These are phyloP conservation scores for Oligophagozyma castellii DNA, from an alignment of 1,139 yeast species.

Conservation along the genomic window DNA sequence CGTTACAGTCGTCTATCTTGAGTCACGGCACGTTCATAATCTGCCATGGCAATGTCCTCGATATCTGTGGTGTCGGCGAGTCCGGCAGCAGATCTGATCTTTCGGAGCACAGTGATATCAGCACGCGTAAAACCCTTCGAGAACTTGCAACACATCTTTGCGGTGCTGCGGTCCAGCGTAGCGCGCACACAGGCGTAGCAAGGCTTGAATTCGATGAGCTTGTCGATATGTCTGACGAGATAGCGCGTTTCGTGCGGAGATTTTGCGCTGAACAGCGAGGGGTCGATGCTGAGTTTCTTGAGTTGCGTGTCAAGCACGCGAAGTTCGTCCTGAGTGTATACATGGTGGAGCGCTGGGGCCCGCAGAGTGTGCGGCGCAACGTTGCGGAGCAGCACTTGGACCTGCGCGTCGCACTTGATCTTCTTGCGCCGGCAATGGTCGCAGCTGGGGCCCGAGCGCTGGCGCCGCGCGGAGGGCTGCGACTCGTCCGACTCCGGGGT, in stretches of 20 bases:
- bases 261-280: too few relatives aligned
- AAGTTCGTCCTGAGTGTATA: constrained; percentile 8
- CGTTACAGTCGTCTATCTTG: too few relatives aligned
- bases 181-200: constrained; percentile 20
- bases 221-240: constrained; percentile 21
- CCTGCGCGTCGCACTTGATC: constrained; percentile 63
- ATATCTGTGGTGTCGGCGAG: too few relatives aligned
- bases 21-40: too few relatives aligned
- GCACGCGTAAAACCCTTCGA: constrained; percentile 20
- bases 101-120: constrained; percentile 16
- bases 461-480: constrained; percentile 38
- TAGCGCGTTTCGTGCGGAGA: too few relatives aligned
- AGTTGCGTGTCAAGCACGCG: too few relatives aligned
- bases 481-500: too few relatives aligned
- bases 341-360: constrained; percentile 10
- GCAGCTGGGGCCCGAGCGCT: constrained; percentile 65
- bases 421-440: constrained; percentile 58
- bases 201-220: constrained; percentile 18
- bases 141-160: too few relatives aligned
- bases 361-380: constrained; percentile 9
- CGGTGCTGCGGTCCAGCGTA: too few relatives aligned
- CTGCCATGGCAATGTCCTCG: too few relatives aligned
- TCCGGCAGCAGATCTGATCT: too few relatives aligned
- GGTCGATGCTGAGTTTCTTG: too few relatives aligned
- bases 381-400: constrained; percentile 27